A percentile compares a stretch with the other conserved stretches of the same genome.
Evolutionary conservation across 495 filamentous ascomycete genomes (phyloP).

Genomic region (Cetradonia linearis): DNA sequence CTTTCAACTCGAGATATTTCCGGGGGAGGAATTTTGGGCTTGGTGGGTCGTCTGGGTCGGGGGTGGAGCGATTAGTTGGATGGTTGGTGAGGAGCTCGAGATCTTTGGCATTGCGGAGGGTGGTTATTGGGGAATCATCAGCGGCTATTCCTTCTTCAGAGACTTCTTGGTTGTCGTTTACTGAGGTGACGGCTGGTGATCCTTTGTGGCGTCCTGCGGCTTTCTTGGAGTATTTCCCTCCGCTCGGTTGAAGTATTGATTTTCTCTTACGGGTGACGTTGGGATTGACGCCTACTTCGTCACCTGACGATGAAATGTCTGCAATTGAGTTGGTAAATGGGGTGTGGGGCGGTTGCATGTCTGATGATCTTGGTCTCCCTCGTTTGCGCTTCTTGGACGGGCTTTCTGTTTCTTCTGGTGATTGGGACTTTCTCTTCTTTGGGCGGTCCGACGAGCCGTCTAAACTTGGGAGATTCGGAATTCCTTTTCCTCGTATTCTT

Average conservation of each 20-base stretch:
- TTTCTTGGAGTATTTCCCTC: constrained; percentile 40
- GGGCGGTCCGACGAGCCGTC: constrained; percentile 1
- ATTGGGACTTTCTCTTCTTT: constrained; percentile 19
- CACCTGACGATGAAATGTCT: constrained; percentile 27
- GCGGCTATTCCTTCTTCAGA: constrained; percentile 18
- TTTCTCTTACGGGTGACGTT: constrained; percentile 30
- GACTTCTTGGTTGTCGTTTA: constrained; percentile 35
- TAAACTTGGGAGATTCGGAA: neutral
- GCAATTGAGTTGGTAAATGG: constrained; percentile 24
- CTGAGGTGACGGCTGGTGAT: constrained; percentile 26
- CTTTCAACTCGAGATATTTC: constrained; percentile 18
- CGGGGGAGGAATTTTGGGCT: constrained; percentile 16
- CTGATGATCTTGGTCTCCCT: constrained; percentile 15
- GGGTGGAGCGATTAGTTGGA: constrained; percentile 33
- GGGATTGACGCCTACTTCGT: constrained; percentile 29
- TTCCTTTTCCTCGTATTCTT: constrained; percentile 13
- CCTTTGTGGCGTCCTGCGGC: constrained; percentile 30
- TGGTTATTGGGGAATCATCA: constrained; percentile 20
- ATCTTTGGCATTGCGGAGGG: constrained; percentile 29
- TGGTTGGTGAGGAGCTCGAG: constrained; percentile 40
- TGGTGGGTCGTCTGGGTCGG: constrained; percentile 26
- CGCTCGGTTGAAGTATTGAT: constrained; percentile 45
- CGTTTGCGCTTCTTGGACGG: constrained; percentile 20
- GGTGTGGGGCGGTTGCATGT: constrained; percentile 23
- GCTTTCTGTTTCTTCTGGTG: constrained; percentile 4